Percentiles rank a stretch among this genome's conserved stretches.
These are phyloP conservation scores for Harrya chromipes DNA, from an alignment of 768 basidiomycete genomes.

Conservation along the genomic window DNA sequence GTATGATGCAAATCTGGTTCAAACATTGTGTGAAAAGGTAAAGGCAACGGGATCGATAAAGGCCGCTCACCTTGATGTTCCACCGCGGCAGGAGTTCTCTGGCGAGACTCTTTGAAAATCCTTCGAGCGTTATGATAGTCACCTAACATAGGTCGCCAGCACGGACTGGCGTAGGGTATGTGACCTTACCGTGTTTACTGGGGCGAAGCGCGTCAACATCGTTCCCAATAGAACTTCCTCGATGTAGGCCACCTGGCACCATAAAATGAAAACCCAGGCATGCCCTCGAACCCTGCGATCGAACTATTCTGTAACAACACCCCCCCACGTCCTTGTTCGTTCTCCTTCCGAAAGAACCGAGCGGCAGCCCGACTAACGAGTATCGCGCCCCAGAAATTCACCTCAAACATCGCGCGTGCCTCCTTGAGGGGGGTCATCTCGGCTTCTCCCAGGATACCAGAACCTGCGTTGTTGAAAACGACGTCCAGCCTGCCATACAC, in stretches of 20 bases:
- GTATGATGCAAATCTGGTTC: conserved; percentile 18
- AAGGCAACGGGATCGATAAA: background rate
- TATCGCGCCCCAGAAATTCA: conserved; percentile 29
- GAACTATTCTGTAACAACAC: conserved; percentile 36
- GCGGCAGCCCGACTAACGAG: conserved; percentile 28
- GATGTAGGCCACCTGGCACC: conserved; percentile 13
- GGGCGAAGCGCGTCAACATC: background rate
- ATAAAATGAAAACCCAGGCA: conserved; percentile 14
- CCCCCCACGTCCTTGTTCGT: conserved; percentile 33
- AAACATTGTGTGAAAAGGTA: background rate
- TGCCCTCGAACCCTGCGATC: conserved; percentile 23
- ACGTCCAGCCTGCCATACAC: conserved; percentile 15
- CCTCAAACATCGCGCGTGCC: conserved; percentile 23
- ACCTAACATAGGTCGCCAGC: background rate
- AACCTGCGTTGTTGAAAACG: conserved; percentile 23
- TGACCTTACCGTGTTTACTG: conserved; percentile 20
- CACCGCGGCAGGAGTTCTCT: conserved; percentile 39
- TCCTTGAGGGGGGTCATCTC: conserved; percentile 18
- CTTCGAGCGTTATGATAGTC: conserved; percentile 30
- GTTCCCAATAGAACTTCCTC: conserved; percentile 10
- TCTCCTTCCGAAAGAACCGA: conserved; percentile 33
- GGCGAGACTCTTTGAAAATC: conserved; percentile 31
- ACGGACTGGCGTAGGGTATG: background rate
- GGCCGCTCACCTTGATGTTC: conserved; percentile 33
- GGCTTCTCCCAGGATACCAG: conserved; percentile 17